Conservation (phyloP, 2,329 filamentous ascomycete species). For the Hawksworthiomyces lignivorus region DNA sequence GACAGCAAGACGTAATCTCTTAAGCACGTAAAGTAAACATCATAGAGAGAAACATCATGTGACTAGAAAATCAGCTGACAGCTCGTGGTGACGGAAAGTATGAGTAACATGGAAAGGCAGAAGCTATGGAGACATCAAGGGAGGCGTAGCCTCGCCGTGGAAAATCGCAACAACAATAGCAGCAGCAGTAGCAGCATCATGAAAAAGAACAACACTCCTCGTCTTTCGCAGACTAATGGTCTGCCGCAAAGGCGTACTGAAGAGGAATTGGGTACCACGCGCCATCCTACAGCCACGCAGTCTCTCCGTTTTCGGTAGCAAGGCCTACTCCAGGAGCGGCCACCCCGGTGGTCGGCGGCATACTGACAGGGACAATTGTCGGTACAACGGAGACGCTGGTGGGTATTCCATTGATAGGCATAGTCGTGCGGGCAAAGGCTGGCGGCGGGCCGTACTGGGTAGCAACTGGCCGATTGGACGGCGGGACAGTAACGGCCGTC, state of each 20-base stretch:
- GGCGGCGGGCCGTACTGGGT: constrained; percentile 15
- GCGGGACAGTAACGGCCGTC: not conserved
- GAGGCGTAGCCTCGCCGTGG: too few relatives aligned
- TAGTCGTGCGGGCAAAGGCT: constrained; percentile 9
- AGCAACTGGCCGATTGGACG: constrained; percentile 6
- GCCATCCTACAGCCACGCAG: constrained; percentile 17
- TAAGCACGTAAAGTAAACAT: too few relatives aligned
- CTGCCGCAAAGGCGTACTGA: constrained; percentile 7
- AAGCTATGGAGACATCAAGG: too few relatives aligned
- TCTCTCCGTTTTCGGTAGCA: constrained; percentile 20
- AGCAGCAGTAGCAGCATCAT: not conserved
- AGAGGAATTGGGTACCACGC: constrained; percentile 11
- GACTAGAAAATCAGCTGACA: too few relatives aligned
- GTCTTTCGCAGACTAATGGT: too few relatives aligned
- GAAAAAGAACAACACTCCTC: too few relatives aligned
- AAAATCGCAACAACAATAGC: too few relatives aligned
- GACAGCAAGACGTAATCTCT: too few relatives aligned
- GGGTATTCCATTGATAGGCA: constrained; percentile 8
- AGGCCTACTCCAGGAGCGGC: constrained; percentile 13
- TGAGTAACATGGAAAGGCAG: too few relatives aligned
- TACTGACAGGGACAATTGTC: constrained; percentile 9
- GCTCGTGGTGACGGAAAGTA: too few relatives aligned
- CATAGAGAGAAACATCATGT: too few relatives aligned
- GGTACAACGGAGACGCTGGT: constrained; percentile 5
- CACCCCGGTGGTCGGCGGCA: constrained; percentile 12